These are phyloP conservation scores for Coemansia sp. DNA, from an alignment of 192 early-diverging fungal species.

Conservation along the genomic window DNA sequence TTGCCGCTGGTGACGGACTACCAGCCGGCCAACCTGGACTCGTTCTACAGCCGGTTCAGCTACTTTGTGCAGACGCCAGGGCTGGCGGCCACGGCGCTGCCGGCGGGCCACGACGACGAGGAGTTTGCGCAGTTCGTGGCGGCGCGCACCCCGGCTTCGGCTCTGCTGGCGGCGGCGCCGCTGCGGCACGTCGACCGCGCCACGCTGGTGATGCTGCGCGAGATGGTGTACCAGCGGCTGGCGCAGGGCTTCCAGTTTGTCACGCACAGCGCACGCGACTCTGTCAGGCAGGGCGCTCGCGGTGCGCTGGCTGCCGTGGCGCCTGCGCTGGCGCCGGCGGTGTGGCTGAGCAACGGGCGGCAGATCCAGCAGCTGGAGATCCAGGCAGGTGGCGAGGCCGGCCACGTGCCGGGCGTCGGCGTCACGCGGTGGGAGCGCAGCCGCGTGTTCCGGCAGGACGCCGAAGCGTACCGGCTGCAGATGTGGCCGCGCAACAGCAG, in stretches of 20 bases:
- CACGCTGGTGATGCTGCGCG: constrained; percentile 65
- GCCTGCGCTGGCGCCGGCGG: constrained; percentile 1
- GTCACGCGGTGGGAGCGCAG: constrained; percentile 76
- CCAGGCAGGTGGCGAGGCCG: constrained; percentile 55
- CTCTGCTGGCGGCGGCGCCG: not conserved
- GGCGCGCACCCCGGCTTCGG: constrained; percentile 4
- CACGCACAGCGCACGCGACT: constrained; percentile 21
- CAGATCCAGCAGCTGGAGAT: constrained; percentile 82
- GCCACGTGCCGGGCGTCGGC: constrained; percentile 76
- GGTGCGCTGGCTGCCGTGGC: not conserved
- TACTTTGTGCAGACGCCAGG: constrained; percentile 37
- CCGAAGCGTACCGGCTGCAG: constrained; percentile 70
- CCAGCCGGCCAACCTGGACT: constrained; percentile 62
- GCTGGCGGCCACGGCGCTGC: too few species aligned
- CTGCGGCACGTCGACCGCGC: constrained; percentile 21
- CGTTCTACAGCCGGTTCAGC: constrained; percentile 70
- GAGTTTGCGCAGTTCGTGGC: constrained; percentile 41
- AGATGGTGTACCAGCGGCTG: constrained; percentile 86
- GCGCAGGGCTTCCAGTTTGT: constrained; percentile 92
- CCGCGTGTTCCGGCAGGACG: constrained; percentile 55
- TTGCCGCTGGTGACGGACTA: constrained; percentile 87
- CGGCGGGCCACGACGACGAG: constrained; percentile 8
- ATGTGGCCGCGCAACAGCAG: constrained; percentile 80
- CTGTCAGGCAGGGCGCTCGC: too few species aligned
- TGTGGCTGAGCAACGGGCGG: constrained; percentile 86